Percentiles rank a stretch among this genome's conserved stretches.
Conservation (phyloP, 2,329 filamentous ascomycete species). For the Aspergillus fumigatiaffinis region DNA sequence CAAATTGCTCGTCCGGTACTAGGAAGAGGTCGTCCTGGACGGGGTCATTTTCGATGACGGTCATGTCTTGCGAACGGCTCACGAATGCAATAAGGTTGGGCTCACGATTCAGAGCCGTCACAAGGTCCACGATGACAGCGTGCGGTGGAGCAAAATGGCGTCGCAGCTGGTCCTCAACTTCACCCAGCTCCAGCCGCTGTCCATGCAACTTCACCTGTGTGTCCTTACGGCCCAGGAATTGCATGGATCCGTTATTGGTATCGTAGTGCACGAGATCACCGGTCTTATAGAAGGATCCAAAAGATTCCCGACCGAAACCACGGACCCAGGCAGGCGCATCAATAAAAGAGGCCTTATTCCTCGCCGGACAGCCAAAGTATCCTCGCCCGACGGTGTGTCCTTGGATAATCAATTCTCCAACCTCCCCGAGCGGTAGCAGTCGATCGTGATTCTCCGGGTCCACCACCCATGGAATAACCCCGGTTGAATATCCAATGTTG, state of each 20-base stretch:
- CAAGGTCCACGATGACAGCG: too few species aligned
- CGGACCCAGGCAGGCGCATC: background rate
- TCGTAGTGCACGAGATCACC: background rate
- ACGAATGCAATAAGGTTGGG: too few species aligned
- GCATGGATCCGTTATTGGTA: background rate
- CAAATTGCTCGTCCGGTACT: too few species aligned
- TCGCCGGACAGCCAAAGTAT: background rate
- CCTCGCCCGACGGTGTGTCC: background rate
- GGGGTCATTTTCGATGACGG: too few species aligned
- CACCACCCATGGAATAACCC: background rate
- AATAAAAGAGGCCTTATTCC: background rate
- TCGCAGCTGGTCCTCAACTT: background rate
- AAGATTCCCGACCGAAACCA: background rate
- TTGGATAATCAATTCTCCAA: background rate
- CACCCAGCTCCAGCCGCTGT: slow-evolving; percentile 1
- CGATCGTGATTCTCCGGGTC: background rate
- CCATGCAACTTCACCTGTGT: background rate
- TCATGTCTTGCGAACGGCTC: too few species aligned
- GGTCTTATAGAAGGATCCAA: background rate
- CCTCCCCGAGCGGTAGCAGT: background rate
- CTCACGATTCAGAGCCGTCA: too few species aligned
- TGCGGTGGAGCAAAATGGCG: background rate
- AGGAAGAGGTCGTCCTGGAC: too few species aligned
- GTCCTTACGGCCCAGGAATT: too few species aligned
- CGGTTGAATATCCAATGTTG: background rate